A percentile compares a stretch with the other conserved stretches of the same genome.
Evolutionary conservation across 2,329 filamentous ascomycete genomes (phyloP).

Genomic region (Clonostachys rhizophaga): DNA sequence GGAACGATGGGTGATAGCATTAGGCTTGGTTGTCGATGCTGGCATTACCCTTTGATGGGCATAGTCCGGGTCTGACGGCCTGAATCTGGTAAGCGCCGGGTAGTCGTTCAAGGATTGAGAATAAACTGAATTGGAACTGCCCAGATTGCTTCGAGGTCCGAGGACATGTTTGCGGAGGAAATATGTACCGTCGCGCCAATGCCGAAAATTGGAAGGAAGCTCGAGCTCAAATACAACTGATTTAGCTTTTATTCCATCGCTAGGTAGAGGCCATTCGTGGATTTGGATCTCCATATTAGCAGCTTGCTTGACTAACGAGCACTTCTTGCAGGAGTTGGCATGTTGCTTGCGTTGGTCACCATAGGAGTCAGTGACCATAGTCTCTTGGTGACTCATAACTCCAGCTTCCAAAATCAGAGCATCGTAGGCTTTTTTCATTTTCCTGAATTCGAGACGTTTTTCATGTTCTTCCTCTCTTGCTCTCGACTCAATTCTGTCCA

Average conservation of each 20-base stretch:
- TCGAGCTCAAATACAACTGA: slow-evolving; percentile 48
- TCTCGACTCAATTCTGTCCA: not conserved
- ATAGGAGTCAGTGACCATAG: not conserved
- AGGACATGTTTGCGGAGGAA: slow-evolving; percentile 33
- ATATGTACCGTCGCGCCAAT: slow-evolving; percentile 42
- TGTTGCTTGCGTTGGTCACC: not conserved
- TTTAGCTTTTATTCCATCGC: slow-evolving; percentile 19
- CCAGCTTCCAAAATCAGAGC: not conserved
- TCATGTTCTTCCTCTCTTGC: not conserved
- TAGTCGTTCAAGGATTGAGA: not conserved
- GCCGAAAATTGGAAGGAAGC: slow-evolving; percentile 27
- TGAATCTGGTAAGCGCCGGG: not conserved
- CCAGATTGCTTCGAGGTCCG: not conserved
- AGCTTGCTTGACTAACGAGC: not conserved
- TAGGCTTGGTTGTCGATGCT: not conserved
- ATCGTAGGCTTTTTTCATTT: not conserved
- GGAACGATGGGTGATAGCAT: not conserved
- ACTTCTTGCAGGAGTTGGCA: not conserved
- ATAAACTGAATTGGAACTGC: not conserved
- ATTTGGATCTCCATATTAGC: slow-evolving; percentile 27
- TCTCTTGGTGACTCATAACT: not conserved
- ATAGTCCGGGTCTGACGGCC: too few species aligned
- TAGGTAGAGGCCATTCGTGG: slow-evolving; percentile 53
- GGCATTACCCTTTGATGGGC: not conserved
- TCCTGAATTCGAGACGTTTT: not conserved